Evolutionary conservation across 495 filamentous ascomycete genomes (phyloP).

Genomic region (Annulohypoxylon bovei): DNA sequence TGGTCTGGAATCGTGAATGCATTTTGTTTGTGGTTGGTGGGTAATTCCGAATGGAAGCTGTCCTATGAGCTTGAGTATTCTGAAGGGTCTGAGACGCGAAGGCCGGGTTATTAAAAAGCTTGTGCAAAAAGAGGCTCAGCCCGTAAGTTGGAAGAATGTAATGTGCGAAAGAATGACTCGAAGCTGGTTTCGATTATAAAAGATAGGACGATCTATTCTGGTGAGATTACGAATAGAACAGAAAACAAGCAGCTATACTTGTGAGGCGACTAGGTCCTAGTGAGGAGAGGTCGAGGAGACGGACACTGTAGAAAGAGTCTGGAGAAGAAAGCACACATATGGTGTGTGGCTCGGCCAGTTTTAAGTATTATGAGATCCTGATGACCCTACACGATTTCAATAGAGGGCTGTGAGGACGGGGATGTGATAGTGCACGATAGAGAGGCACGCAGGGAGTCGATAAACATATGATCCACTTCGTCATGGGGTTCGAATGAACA

Average conservation of each 20-base stretch:
- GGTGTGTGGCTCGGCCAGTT: slow-evolving; percentile 22
- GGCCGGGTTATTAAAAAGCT: slow-evolving; percentile 11
- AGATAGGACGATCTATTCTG: slow-evolving; percentile 53
- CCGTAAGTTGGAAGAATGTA: slow-evolving; percentile 40
- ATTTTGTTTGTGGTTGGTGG: slow-evolving; percentile 44
- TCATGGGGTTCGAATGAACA: slow-evolving; percentile 33
- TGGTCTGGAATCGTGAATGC: slow-evolving; percentile 61
- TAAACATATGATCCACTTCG: slow-evolving; percentile 41
- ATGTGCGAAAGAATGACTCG: slow-evolving; percentile 44
- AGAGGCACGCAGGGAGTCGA: slow-evolving; percentile 40
- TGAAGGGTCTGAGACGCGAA: background rate
- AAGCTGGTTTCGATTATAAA: slow-evolving; percentile 42
- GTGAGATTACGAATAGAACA: slow-evolving; percentile 43
- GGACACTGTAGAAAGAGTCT: slow-evolving; percentile 39
- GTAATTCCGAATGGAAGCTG: background rate
- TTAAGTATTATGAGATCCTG: slow-evolving; percentile 34
- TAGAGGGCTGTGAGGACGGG: slow-evolving; percentile 29
- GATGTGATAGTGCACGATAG: slow-evolving; percentile 32
- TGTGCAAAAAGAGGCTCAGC: slow-evolving; percentile 50
- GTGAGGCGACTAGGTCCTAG: slow-evolving; percentile 32
- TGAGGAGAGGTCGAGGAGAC: slow-evolving; percentile 27
- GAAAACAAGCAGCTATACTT: slow-evolving; percentile 27
- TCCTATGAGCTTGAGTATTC: slow-evolving; percentile 7
- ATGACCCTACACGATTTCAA: slow-evolving; percentile 30
- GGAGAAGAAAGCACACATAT: slow-evolving; percentile 32